Percentiles rank a stretch among this genome's conserved stretches.
phyloP scores from a whole-genome alignment of 208 protist species.

The Trypanosoma caninum region DNA sequence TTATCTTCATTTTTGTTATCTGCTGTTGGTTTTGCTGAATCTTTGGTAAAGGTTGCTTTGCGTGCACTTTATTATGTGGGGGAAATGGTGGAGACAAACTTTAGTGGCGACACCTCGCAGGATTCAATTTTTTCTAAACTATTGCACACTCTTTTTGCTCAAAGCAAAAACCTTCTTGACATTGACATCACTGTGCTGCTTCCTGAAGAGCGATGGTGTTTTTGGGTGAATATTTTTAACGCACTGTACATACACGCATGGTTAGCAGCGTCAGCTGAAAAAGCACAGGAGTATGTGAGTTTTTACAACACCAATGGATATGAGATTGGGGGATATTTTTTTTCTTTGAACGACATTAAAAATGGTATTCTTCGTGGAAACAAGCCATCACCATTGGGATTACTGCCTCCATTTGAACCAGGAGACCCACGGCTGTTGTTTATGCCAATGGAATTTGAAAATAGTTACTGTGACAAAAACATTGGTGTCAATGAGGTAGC shows the following conservation, averaged over 20 bases:
- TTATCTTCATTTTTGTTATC: background rate
- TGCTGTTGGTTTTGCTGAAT: conserved; percentile 29
- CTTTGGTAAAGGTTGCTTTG: conserved; percentile 36
- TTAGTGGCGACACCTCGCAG: background rate
- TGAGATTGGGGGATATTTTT: conserved; percentile 36
- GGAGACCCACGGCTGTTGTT: conserved; percentile 17
- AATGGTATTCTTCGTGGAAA: conserved; percentile 65
- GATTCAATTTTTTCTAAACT: conserved; percentile 4
- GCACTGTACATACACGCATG: conserved; percentile 69
- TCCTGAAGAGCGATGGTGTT: conserved; percentile 21
- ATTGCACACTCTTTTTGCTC: conserved; percentile 7
- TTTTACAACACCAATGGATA: conserved; percentile 60
- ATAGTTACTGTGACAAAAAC: background rate
- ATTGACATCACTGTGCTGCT: conserved; percentile 24
- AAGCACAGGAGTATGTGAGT: conserved; percentile 19
- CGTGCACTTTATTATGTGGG: conserved; percentile 30
- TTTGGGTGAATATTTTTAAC: conserved; percentile 71
- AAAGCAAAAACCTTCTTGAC: conserved; percentile 10
- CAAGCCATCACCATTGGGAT: conserved; percentile 26
- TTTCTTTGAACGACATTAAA: conserved; percentile 67
- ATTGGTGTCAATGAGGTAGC: conserved; percentile 5
- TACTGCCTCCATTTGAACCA: conserved; percentile 32
- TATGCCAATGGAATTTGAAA: conserved; percentile 1
- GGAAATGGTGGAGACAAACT: conserved; percentile 18
- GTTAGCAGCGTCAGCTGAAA: conserved; percentile 23